Evolutionary conservation across 192 early-diverging fungal genomes (phyloP).

Genomic region (Entomortierella chlamydospora): DNA sequence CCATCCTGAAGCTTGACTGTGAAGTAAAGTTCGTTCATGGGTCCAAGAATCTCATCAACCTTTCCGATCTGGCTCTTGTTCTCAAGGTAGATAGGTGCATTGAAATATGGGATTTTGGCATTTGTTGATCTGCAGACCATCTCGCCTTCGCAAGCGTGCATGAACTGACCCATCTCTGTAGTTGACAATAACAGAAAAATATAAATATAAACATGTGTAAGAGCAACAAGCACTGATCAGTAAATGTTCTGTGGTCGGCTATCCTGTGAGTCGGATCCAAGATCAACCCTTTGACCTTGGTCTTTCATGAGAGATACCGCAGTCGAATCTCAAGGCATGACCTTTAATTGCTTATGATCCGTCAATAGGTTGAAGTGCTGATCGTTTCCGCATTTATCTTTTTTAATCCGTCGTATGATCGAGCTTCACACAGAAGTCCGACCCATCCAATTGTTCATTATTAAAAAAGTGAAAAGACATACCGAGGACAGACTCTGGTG

Average conservation of each 20-base stretch:
- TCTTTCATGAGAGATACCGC: no score
- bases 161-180: constrained; percentile 87
- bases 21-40: constrained; percentile 97
- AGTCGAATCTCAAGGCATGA: no score
- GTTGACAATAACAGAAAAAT: background rate
- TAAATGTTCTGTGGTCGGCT: no score
- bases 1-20: constrained; percentile 97
- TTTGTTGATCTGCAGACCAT: constrained; percentile 95
- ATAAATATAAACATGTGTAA: background rate
- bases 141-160: constrained; percentile 97
- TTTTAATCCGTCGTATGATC: background rate
- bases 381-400: no score
- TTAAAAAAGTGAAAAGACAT: constrained; percentile 3
- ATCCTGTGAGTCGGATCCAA: background rate
- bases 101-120: constrained; percentile 97
- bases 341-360: no score
- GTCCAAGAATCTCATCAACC: constrained; percentile 98
- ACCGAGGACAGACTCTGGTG: constrained; percentile 82
- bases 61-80: constrained; percentile 99
- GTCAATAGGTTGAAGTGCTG: no score
- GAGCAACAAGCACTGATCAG: no score
- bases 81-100: constrained; percentile 97
- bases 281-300: no score
- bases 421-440: background rate
- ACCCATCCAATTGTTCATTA: background rate